These are phyloP conservation scores for Fusarium praegraminearum DNA, from an alignment of 2,329 filamentous ascomycete species.

Conservation along the genomic window DNA sequence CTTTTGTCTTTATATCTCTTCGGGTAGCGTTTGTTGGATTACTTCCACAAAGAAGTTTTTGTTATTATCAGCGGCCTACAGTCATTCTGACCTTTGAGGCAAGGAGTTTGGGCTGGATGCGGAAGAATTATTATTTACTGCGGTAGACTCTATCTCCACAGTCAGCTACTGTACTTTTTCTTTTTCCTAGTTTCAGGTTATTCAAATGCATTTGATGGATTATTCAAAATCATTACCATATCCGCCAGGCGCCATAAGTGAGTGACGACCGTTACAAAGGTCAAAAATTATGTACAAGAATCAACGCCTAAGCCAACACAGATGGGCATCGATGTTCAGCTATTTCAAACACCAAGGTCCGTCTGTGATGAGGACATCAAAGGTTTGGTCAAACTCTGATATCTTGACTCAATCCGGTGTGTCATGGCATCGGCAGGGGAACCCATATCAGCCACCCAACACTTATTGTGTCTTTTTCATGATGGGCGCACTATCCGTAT, in stretches of 20 bases:
- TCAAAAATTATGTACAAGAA: slow-evolving; percentile 38
- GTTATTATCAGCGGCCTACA: slow-evolving; percentile 15
- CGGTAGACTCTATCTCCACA: slow-evolving; percentile 5
- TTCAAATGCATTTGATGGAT: slow-evolving; percentile 42
- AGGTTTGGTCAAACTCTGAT: background rate
- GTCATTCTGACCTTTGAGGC: slow-evolving; percentile 24
- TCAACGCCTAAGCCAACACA: background rate
- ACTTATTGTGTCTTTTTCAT: slow-evolving; percentile 59
- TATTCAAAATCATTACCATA: slow-evolving; percentile 23
- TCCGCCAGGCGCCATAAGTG: slow-evolving; percentile 34
- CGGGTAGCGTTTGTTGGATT: slow-evolving; percentile 13
- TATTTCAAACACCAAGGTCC: background rate
- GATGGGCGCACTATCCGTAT: slow-evolving; percentile 50
- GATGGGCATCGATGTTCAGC: background rate
- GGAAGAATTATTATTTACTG: slow-evolving; percentile 40
- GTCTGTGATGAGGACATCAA: background rate
- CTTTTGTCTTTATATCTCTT: slow-evolving; percentile 2
- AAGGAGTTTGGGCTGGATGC: slow-evolving; percentile 40
- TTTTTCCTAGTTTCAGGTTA: slow-evolving; percentile 27
- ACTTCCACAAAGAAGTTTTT: slow-evolving; percentile 12
- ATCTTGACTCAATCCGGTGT: background rate
- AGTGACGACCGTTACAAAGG: slow-evolving; percentile 32
- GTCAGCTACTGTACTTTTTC: slow-evolving; percentile 19
- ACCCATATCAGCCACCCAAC: background rate
- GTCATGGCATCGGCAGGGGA: background rate